Evolutionary conservation across 495 filamentous ascomycete genomes (phyloP).

Genomic region (Penicillium daleae): DNA sequence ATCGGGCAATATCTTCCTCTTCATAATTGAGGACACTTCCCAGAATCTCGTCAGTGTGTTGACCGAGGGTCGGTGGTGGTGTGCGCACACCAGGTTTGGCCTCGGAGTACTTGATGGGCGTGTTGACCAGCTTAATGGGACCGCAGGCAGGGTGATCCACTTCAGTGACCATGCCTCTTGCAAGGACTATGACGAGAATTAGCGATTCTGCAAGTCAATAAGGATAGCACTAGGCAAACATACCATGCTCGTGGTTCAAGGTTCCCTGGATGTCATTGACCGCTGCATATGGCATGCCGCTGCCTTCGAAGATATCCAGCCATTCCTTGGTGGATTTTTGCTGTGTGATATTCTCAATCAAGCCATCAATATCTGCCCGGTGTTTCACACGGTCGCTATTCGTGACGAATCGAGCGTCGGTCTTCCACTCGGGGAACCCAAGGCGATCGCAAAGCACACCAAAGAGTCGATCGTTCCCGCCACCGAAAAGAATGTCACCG

Average conservation of each 20-base stretch:
- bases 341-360: conserved; percentile 74
- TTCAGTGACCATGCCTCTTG: conserved; percentile 85
- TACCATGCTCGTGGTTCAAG: conserved; percentile 80
- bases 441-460: conserved; percentile 82
- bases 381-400: conserved; percentile 85
- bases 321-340: conserved; percentile 87
- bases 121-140: conserved; percentile 85
- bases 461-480: conserved; percentile 91
- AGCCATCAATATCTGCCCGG: conserved; percentile 70
- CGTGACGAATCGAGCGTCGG: conserved; percentile 71
- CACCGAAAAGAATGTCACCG: conserved; percentile 89
- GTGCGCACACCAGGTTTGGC: conserved; percentile 75
- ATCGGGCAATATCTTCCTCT: conserved; percentile 59
- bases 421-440: conserved; percentile 77
- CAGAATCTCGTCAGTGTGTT: conserved; percentile 91
- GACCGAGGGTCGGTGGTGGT: conserved; percentile 82
- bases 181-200: conserved; percentile 58
- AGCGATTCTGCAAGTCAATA: background rate
- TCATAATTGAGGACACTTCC: conserved; percentile 65
- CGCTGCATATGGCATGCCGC: conserved; percentile 92
- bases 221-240: conserved; percentile 9
- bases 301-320: conserved; percentile 84
- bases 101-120: conserved; percentile 94
- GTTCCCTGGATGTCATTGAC: conserved; percentile 90
- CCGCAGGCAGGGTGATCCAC: conserved; percentile 83